Conservation (phyloP, 768 basidiomycete genomes). For the Leccinum subtestaceum region DNA sequence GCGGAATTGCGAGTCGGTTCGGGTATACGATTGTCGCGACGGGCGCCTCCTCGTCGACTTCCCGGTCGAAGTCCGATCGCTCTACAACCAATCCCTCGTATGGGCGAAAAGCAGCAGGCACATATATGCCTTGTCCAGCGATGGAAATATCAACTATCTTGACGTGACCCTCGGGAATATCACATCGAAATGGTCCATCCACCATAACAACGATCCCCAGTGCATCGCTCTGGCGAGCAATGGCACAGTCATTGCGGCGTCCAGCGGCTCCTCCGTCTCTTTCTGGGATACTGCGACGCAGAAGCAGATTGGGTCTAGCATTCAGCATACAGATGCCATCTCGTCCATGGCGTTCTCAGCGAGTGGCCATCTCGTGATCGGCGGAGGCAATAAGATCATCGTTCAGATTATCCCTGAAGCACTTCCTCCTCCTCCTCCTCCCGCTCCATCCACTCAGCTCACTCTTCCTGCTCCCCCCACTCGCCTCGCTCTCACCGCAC, state of each 20-base stretch:
- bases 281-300: neutral
- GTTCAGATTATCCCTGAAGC: neutral
- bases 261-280: neutral
- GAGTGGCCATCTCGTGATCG: neutral
- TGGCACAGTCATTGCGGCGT: neutral
- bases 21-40: neutral
- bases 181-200: neutral
- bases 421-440: neutral
- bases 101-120: neutral
- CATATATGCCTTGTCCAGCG: neutral
- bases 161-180: neutral
- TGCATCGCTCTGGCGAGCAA: neutral
- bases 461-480: neutral
- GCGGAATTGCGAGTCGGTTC: neutral
- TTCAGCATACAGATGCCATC: neutral
- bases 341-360: neutral
- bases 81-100: neutral
- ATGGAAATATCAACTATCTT: neutral
- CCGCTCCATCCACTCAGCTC: neutral
- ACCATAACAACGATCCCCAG: neutral
- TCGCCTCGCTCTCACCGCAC: neutral
- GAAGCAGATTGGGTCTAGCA: neutral
- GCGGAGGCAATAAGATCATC: neutral
- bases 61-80: neutral
- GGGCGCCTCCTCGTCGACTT: neutral